Evolutionary conservation across 2,329 filamentous ascomycete species (phyloP).

Genomic region (Teratosphaeria zuluensis): DNA sequence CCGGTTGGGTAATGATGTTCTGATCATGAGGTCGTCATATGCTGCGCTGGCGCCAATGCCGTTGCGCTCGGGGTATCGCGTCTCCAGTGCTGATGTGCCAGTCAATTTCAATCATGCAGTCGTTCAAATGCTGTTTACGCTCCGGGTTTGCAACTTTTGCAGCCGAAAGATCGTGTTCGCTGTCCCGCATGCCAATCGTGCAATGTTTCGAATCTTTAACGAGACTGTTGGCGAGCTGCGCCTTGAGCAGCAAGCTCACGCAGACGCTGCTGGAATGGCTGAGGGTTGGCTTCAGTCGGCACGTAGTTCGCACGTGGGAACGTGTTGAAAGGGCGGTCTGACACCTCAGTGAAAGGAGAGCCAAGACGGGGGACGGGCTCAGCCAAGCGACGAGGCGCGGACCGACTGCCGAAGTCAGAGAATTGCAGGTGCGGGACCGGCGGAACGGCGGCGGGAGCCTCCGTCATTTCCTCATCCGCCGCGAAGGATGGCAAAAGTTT

Average conservation of each 20-base stretch:
- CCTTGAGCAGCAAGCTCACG: conserved; percentile 19
- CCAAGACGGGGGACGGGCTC: conserved; percentile 36
- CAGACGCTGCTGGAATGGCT: conserved; percentile 23
- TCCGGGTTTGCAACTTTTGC: neutral
- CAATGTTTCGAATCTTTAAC: neutral
- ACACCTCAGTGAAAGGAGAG: conserved; percentile 36
- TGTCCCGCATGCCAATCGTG: neutral
- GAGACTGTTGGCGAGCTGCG: neutral
- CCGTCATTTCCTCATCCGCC: conserved; percentile 21
- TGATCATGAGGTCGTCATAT: neutral
- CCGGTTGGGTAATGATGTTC: neutral
- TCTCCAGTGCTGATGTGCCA: neutral
- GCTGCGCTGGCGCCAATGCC: neutral
- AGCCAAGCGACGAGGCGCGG: conserved; percentile 26
- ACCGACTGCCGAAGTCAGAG: conserved; percentile 15
- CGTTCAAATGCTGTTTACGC: neutral
- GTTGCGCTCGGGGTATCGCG: neutral
- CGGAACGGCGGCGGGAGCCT: conserved; percentile 11
- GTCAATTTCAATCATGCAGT: neutral
- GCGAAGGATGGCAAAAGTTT: conserved; percentile 38
- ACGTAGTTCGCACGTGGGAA: conserved; percentile 33
- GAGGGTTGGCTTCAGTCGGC: conserved; percentile 17
- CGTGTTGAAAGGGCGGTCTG: conserved; percentile 32
- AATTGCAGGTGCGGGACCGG: conserved; percentile 5
- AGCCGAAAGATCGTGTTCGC: neutral